These are phyloP conservation scores for Umbellularia californica DNA, from an alignment of 164 flowering plant genomes.

Conservation along the genomic window DNA sequence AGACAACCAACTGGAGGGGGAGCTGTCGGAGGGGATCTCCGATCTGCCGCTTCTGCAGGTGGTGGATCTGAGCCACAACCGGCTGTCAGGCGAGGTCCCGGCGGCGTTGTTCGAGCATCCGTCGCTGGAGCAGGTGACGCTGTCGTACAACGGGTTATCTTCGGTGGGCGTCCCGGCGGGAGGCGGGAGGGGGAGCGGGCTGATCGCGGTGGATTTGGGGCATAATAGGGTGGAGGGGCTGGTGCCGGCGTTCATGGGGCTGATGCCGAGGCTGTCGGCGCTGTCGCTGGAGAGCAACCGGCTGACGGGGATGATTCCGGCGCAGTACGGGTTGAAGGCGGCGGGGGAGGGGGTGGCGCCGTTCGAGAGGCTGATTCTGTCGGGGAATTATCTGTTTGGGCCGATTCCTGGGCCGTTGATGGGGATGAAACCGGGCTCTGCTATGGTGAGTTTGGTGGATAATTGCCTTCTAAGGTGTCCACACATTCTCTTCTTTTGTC, in stretches of 20 bases:
- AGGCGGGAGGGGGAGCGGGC: constrained; percentile 35
- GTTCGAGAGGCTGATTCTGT: constrained; percentile 60
- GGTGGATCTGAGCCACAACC: constrained; percentile 72
- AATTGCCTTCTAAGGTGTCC: constrained; percentile 82
- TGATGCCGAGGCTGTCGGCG: constrained; percentile 73
- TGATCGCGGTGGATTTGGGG: constrained; percentile 73
- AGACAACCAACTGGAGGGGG: constrained; percentile 53
- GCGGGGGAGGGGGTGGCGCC: constrained; percentile 33
- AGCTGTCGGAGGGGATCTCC: constrained; percentile 25
- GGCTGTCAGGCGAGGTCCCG: constrained; percentile 57
- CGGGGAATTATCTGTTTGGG: constrained; percentile 76
- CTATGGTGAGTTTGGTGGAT: constrained; percentile 49
- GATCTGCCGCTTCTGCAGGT: constrained; percentile 47
- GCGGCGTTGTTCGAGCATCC: constrained; percentile 57
- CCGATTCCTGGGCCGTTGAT: constrained; percentile 59
- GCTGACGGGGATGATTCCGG: constrained; percentile 74
- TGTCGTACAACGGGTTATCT: constrained; percentile 58
- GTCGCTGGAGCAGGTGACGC: constrained; percentile 73
- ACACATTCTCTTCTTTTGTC: constrained; percentile 62
- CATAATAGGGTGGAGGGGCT: constrained; percentile 56
- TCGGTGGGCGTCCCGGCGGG: constrained; percentile 32
- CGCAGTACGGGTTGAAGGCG: constrained; percentile 51
- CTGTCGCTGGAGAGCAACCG: constrained; percentile 68
- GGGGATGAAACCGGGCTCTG: constrained; percentile 54
- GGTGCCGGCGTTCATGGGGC: constrained; percentile 63